These are phyloP conservation scores for Globisporangium emineosum DNA, from an alignment of 352 stramenopile species.

Conservation along the genomic window DNA sequence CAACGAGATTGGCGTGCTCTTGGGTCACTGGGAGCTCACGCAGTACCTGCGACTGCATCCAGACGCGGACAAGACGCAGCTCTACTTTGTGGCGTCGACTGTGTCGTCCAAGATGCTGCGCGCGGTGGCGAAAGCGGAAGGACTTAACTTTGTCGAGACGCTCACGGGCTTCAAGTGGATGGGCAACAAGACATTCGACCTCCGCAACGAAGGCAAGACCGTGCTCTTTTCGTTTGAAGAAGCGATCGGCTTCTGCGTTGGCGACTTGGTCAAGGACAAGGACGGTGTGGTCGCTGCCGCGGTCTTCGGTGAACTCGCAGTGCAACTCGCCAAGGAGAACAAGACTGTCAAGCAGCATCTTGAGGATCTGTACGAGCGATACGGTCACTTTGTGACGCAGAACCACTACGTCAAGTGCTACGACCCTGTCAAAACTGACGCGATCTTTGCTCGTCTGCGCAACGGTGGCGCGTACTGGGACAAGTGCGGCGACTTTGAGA, in stretches of 20 bases:
- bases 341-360: conserved; percentile 76
- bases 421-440: conserved; percentile 80
- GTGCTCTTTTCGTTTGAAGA: conserved; percentile 98
- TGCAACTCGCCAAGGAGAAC: conserved; percentile 60
- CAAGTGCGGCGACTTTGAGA: conserved; percentile 77
- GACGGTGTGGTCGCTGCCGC: conserved; percentile 94
- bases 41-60: conserved; percentile 62
- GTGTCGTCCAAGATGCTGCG: conserved; percentile 97
- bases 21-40: conserved; percentile 91
- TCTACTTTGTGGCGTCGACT: conserved; percentile 93
- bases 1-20: conserved; percentile 96
- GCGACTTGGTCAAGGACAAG: conserved; percentile 97
- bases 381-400: conserved; percentile 96
- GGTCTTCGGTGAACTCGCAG: conserved; percentile 90
- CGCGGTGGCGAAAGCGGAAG: conserved; percentile 89
- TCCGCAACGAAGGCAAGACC: conserved; percentile 84
- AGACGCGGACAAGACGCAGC: conserved; percentile 48
- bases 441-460: conserved; percentile 91
- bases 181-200: conserved; percentile 85
- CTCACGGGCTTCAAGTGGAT: conserved; percentile 99
- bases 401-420: conserved; percentile 98
- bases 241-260: conserved; percentile 97
- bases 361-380: conserved; percentile 89
- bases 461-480: conserved; percentile 88
- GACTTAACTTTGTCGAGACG: conserved; percentile 96